Base-by-base conservation (phyloP, 805 yeast genomes). In the Lipomyces mesembrius region DNA sequence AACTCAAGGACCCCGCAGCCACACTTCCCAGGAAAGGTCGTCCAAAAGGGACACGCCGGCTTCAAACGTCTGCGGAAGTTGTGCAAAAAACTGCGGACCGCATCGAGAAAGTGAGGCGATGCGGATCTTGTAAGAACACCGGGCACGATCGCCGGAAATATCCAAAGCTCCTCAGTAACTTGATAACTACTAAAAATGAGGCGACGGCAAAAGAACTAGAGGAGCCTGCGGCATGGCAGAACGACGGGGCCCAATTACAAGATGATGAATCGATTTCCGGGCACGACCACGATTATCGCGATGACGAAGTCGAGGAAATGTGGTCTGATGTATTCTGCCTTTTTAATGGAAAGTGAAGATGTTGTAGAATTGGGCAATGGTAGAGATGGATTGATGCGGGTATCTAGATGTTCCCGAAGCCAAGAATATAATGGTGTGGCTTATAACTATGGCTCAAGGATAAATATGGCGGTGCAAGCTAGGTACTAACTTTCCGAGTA, bases 1-100 rank as follows among this genome's bases (percentile, higher is more conserved):
- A 49, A n/a, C 53, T 49, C 53, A 49, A 22, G 25, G 53, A 49
- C n/a, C 53, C 53, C 53, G 53, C 53, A 49, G 53, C 53, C 5
- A n/a, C 53, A 49, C 53, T 49, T 49, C 53, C 53, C 1, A 49
- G 53, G 53, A 49, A 49, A 14, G 53, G 53, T 9, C 53, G 53
- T 14, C 25, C 53, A n/a, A 49, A 49, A 49, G 53, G 53, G 5
- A 49, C 53, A 49, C 53, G 25, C 1, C 53, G 53, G 22, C 53
- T 49, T 49, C 25, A 49, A 7, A 49, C 53, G 1, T 49, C 53
- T n/a, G 1, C 53, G 14, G 53, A 49, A 1, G 53, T 9, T 17
- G 53, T 49, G 8, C 53, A 49, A 22, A 49, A 4, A 22, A n/a
- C 53, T 7, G 12, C 53, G 22, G 53, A 49, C 53, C 53, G 53